A percentile compares a stretch with the other conserved stretches of the same genome.
Conservation (phyloP, 2,329 filamentous ascomycete species). For the Aquanectria penicillioides region DNA sequence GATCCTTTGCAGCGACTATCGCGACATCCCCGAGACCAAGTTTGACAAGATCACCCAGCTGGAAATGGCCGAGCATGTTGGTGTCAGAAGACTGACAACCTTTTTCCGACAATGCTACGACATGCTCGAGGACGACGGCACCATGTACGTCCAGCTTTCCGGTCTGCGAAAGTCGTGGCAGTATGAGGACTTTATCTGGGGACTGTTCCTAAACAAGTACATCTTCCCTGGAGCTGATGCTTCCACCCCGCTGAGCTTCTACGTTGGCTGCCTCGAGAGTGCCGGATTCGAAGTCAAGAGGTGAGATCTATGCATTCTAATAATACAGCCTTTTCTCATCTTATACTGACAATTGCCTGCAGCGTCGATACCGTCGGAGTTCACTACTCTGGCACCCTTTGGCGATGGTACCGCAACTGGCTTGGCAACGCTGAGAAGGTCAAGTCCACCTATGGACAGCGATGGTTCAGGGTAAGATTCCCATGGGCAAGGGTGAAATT, state of each 20-base stretch:
- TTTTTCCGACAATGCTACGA: slow-evolving; percentile 89
- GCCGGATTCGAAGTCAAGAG: slow-evolving; percentile 76
- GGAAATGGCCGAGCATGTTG: slow-evolving; percentile 97
- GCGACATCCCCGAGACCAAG: slow-evolving; percentile 83
- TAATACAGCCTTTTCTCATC: background rate
- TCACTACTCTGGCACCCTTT: slow-evolving; percentile 93
- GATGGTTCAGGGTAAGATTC: slow-evolving; percentile 85
- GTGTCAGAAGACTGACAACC: slow-evolving; percentile 80
- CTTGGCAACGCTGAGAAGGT: slow-evolving; percentile 91
- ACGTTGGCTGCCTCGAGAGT: slow-evolving; percentile 82
- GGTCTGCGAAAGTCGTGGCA: slow-evolving; percentile 93
- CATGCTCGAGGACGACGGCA: slow-evolving; percentile 93
- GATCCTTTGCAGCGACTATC: slow-evolving; percentile 94
- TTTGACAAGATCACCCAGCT: slow-evolving; percentile 96
- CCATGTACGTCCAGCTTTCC: slow-evolving; percentile 93
- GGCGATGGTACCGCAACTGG: slow-evolving; percentile 99
- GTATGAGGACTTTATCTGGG: slow-evolving; percentile 96
- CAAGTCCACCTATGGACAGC: slow-evolving; percentile 87
- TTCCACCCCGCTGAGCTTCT: slow-evolving; percentile 86
- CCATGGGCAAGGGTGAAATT: rapidly evolving
- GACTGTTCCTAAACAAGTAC: slow-evolving; percentile 98
- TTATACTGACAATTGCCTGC: background rate
- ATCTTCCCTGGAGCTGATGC: slow-evolving; percentile 96
- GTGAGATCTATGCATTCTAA: slow-evolving; percentile 23
- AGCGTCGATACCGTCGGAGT: slow-evolving; percentile 88